phyloP scores from a whole-genome alignment of 768 basidiomycete species.

The Suillus plorans region DNA sequence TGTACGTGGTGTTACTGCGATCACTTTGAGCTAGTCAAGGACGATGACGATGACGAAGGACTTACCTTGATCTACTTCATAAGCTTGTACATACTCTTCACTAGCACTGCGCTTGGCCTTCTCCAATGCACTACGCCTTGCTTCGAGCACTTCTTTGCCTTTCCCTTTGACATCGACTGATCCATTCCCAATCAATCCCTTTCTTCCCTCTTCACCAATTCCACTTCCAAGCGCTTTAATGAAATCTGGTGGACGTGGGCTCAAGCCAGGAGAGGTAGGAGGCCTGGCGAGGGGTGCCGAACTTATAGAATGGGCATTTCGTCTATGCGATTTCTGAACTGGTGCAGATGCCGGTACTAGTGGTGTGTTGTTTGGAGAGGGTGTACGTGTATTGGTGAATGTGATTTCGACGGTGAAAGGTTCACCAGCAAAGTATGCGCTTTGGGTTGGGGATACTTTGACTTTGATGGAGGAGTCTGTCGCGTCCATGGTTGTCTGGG shows the following conservation, averaged over 20 bases:
- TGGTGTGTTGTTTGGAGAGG: conserved; percentile 34
- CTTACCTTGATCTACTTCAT: conserved; percentile 24
- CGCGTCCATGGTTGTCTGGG: neutral
- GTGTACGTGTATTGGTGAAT: conserved; percentile 78
- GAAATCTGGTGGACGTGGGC: conserved; percentile 29
- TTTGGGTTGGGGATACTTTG: conserved; percentile 74
- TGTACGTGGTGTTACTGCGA: conserved; percentile 47
- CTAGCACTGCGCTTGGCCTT: conserved; percentile 36
- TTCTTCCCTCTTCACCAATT: conserved; percentile 40
- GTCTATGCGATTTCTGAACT: conserved; percentile 48
- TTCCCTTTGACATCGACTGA: conserved; percentile 30
- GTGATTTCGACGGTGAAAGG: conserved; percentile 80
- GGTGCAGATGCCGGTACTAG: conserved; percentile 15
- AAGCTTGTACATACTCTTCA: conserved; percentile 31
- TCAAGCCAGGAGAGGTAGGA: conserved; percentile 77
- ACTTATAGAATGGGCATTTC: conserved; percentile 78
- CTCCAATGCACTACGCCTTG: conserved; percentile 50
- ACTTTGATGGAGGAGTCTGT: conserved; percentile 60
- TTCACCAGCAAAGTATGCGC: conserved; percentile 94
- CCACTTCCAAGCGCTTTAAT: conserved; percentile 19
- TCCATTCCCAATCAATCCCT: conserved; percentile 55
- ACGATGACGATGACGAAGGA: neutral
- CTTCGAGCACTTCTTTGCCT: conserved; percentile 50
- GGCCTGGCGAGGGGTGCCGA: conserved; percentile 80
- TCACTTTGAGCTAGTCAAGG: conserved; percentile 7